phyloP scores from a whole-genome alignment of 768 basidiomycete species.

The Psilocybe tampanensis region DNA sequence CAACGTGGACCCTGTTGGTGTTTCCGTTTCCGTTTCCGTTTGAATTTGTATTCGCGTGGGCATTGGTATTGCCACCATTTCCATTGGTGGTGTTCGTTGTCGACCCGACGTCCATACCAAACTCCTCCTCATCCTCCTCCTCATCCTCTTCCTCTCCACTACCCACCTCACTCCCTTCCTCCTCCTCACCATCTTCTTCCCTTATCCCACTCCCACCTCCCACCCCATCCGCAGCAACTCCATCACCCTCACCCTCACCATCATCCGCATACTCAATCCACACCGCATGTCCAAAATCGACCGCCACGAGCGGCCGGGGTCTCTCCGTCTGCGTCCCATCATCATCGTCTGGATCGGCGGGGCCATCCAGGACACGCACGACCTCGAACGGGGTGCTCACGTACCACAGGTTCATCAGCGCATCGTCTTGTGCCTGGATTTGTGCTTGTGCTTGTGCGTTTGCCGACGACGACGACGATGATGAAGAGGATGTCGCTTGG shows the following conservation, averaged over 20 bases:
- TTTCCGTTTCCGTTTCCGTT: slow-evolving; percentile 1
- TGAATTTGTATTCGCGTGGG: background rate
- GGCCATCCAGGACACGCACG: slow-evolving; percentile 60
- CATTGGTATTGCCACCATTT: background rate
- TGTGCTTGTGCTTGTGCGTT: too few species aligned
- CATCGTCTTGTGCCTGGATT: slow-evolving; percentile 47
- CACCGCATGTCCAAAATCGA: slow-evolving; percentile 88
- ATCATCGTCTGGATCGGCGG: slow-evolving; percentile 36
- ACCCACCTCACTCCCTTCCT: slow-evolving; percentile 18
- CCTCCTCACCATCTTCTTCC: background rate
- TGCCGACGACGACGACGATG: too few species aligned
- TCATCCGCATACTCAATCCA: slow-evolving; percentile 64
- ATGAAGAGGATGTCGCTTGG: background rate
- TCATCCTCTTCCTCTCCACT: slow-evolving; percentile 1
- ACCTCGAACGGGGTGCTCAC: slow-evolving; percentile 73
- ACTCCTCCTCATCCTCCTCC: background rate
- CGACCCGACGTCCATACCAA: background rate
- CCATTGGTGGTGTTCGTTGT: background rate
- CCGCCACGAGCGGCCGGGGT: slow-evolving; percentile 73
- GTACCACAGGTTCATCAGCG: slow-evolving; percentile 71
- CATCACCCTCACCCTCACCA: slow-evolving; percentile 4
- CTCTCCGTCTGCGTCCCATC: slow-evolving; percentile 40
- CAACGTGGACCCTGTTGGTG: slow-evolving; percentile 10
- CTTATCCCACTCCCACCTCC: background rate
- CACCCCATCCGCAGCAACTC: background rate